Conservation (phyloP, 768 basidiomycete genomes). For the Xerocomellus intermedius region DNA sequence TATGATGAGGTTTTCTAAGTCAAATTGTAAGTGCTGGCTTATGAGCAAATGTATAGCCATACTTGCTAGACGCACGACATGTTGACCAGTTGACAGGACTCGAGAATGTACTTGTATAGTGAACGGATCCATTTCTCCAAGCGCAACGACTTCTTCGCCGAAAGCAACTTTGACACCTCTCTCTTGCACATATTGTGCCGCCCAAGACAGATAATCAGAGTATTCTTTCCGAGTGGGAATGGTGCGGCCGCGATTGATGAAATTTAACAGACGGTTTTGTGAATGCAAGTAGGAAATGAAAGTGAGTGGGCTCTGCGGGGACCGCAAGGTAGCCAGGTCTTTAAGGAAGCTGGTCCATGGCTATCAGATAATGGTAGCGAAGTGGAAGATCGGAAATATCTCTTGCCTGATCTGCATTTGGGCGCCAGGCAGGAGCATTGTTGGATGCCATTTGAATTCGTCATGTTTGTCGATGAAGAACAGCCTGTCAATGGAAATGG, state of each 20-base stretch:
- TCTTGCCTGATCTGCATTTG: conserved; percentile 53
- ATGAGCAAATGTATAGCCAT: conserved; percentile 19
- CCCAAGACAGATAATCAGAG: conserved; percentile 55
- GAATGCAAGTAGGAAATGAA: conserved; percentile 53
- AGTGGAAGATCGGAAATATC: not conserved
- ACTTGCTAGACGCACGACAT: conserved; percentile 39
- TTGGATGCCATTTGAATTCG: conserved; percentile 54
- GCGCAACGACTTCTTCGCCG: conserved; percentile 45
- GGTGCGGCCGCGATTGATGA: conserved; percentile 53
- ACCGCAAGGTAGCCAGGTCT: conserved; percentile 52
- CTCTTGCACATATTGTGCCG: conserved; percentile 42
- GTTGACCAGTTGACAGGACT: conserved; percentile 35
- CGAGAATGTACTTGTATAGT: conserved; percentile 41
- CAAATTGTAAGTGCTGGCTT: not conserved
- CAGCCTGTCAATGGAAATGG: conserved; percentile 28
- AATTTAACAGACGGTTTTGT: conserved; percentile 46
- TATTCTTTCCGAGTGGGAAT: conserved; percentile 54
- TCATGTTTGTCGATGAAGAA: conserved; percentile 51
- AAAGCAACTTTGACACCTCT: conserved; percentile 44
- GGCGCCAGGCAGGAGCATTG: conserved; percentile 51
- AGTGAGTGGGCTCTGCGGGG: conserved; percentile 49
- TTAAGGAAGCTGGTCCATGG: conserved; percentile 43
- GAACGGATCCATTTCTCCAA: conserved; percentile 33
- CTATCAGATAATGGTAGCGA: conserved; percentile 3
- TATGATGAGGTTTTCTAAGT: conserved; percentile 46